Base-by-base conservation (phyloP, 2,329 filamentous ascomycete species). In the Talaromyces albobiverticillius region DNA sequence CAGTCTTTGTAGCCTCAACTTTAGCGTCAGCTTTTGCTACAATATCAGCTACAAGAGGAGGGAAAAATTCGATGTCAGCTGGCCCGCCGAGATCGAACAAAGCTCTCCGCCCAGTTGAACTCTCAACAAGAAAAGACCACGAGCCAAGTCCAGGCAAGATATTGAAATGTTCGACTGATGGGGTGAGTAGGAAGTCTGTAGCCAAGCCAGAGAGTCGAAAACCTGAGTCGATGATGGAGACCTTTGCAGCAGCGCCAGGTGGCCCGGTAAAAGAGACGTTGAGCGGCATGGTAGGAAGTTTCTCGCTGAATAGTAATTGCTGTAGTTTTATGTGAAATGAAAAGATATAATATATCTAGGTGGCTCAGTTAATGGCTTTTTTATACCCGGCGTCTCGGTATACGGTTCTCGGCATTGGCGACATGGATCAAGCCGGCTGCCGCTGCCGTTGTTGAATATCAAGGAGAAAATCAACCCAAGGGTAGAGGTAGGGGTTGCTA, bases 21-120 rank as follows among this genome's bases (percentile, higher is more conserved):
- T 47, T 23, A 29, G 34, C 49, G 6, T 43, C 47, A 9, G 31
- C 31, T 23, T 16, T 16, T 10, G 54, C 40, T 6, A 55, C 45
- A 22, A 29, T 16, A 13, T 26, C 32, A 6, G 13, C 25, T 7
- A 55, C 52, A n/a, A 14, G 41, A 0, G 69, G 69, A 0, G 74
- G 62, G 9, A 75, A 61, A 13, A 74, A 74, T 16, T 75, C 59
- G 58, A 63, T 74, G 59, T 82, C 76, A 58, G 78, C 77, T 4
- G 73, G 67, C 5, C 76, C 67, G 1, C 74, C 76, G 1, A 80
- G 68, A 54, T 80, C 78, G 57, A 78, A 80, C 3, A 80, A 62
- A 1, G 77, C 60, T 20, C 67, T 69, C 40, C 71, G 69, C 5
- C 67, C 67, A 2, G 70, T 69, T 0, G 70, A 65, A 45, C 59